Conservation (phyloP, 2,329 filamentous ascomycete genomes). For the Arthroderma sp. region DNA sequence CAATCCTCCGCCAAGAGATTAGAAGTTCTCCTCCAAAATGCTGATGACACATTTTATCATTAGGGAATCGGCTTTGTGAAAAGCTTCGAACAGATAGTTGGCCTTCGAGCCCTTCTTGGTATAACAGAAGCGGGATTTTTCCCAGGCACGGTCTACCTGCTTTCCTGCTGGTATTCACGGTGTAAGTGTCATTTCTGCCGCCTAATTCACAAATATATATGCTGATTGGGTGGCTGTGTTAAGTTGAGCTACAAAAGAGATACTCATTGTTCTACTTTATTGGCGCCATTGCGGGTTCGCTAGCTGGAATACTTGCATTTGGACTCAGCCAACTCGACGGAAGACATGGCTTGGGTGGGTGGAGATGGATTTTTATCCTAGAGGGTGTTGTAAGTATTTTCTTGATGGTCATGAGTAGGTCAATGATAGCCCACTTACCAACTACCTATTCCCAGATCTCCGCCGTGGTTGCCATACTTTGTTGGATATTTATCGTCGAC, state of each 20-base stretch:
- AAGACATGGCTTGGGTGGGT: constrained; percentile 31
- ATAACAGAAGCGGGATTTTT: constrained; percentile 56
- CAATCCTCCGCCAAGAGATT: neutral
- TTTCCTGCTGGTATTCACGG: constrained; percentile 59
- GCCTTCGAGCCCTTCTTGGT: constrained; percentile 40
- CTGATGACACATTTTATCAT: neutral
- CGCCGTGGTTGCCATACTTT: constrained; percentile 13
- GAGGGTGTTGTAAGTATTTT: constrained; percentile 27
- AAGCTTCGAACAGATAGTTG: constrained; percentile 15
- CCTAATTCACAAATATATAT: neutral
- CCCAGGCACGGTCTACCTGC: constrained; percentile 55
- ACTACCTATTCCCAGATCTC: constrained; percentile 12
- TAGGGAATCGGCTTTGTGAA: constrained; percentile 17
- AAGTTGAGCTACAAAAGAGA: constrained; percentile 25
- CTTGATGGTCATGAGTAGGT: neutral
- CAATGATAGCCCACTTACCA: neutral
- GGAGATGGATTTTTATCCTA: constrained; percentile 44
- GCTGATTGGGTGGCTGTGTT: neutral
- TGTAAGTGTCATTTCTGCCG: constrained; percentile 2
- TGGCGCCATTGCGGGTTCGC: constrained; percentile 35
- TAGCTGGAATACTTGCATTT: constrained; percentile 35
- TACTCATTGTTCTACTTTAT: constrained; percentile 38
- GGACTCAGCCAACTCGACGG: constrained; percentile 32
- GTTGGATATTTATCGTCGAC: constrained; percentile 24
- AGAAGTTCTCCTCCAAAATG: neutral